Evolutionary conservation across 495 filamentous ascomycete genomes (phyloP).

Genomic region (Aspergillus egyptiacus): DNA sequence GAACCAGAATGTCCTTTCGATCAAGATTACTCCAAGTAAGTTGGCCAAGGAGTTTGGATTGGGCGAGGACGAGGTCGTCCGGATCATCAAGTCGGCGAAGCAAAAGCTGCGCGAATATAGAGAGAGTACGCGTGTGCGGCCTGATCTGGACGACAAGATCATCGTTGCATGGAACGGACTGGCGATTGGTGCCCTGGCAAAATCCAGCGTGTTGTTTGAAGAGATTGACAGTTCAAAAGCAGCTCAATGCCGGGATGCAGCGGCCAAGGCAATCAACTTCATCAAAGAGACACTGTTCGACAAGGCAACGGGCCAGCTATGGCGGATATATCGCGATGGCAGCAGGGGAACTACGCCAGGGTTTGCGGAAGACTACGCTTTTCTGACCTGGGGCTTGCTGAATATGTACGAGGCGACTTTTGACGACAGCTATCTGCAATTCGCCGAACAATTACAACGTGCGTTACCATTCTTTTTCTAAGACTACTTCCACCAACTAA

Average conservation of each 20-base stretch:
- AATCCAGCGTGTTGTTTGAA: conserved; percentile 62
- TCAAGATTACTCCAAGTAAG: conserved; percentile 54
- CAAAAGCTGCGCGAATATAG: conserved; percentile 68
- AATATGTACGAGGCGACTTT: conserved; percentile 86
- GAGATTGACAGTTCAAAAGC: conserved; percentile 53
- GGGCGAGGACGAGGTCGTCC: conserved; percentile 62
- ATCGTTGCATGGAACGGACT: conserved; percentile 85
- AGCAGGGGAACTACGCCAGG: conserved; percentile 59
- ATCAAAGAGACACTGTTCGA: conserved; percentile 76
- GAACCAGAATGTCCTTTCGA: conserved; percentile 60
- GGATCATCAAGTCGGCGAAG: conserved; percentile 62
- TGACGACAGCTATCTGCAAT: conserved; percentile 70
- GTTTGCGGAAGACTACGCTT: conserved; percentile 96
- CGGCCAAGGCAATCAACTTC: conserved; percentile 65
- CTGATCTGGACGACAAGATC: conserved; percentile 88
- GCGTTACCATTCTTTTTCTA: conserved; percentile 18
- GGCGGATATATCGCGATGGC: conserved; percentile 72
- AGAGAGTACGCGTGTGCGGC: conserved; percentile 67
- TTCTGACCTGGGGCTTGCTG: conserved; percentile 74
- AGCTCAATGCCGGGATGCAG: conserved; percentile 54
- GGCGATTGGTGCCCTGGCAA: conserved; percentile 75
- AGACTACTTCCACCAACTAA: conserved; percentile 10
- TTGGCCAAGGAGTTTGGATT: conserved; percentile 76
- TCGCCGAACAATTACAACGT: conserved; percentile 81
- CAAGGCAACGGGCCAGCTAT: conserved; percentile 52